A percentile compares a stretch with the other conserved stretches of the same genome.
Conservation (phyloP, 2,329 filamentous ascomycete genomes). For the Fusarium nematophilum region DNA sequence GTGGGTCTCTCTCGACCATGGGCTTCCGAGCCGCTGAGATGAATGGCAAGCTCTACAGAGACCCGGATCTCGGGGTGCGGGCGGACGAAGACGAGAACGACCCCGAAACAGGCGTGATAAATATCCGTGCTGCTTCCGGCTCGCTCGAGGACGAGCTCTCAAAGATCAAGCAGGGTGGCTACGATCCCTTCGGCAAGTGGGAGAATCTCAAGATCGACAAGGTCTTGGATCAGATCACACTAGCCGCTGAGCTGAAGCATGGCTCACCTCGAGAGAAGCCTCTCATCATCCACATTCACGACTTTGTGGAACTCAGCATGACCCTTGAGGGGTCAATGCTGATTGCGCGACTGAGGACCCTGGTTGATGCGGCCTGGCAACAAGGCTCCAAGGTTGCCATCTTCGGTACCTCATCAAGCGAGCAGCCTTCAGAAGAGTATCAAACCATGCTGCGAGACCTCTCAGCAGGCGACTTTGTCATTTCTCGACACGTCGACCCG, state of each 20-base stretch:
- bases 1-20: slow-evolving; percentile 63
- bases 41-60: slow-evolving; percentile 64
- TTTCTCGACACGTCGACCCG: slow-evolving; percentile 49
- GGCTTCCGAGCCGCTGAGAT: slow-evolving; percentile 67
- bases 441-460: slow-evolving; percentile 53
- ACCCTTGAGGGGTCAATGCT: slow-evolving; percentile 77
- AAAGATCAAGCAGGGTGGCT: slow-evolving; percentile 54
- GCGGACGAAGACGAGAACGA: slow-evolving; percentile 50
- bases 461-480: slow-evolving; percentile 55
- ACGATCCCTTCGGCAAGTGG: slow-evolving; percentile 61
- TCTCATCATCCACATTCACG: slow-evolving; percentile 81
- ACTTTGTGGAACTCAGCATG: slow-evolving; percentile 81
- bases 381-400: slow-evolving; percentile 79
- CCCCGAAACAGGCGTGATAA: slow-evolving; percentile 48
- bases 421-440: slow-evolving; percentile 60
- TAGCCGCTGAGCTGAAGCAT: slow-evolving; percentile 55
- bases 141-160: slow-evolving; percentile 58
- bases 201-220: slow-evolving; percentile 70
- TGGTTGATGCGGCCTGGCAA: slow-evolving; percentile 78
- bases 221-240: slow-evolving; percentile 67
- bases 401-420: slow-evolving; percentile 78
- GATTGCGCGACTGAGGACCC: slow-evolving; percentile 74
- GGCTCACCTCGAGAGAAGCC: slow-evolving; percentile 52
- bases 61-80: slow-evolving; percentile 52
- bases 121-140: slow-evolving; percentile 42